Base-by-base conservation (phyloP, 148 eudicot species). In the Salicornia ramosissima region DNA sequence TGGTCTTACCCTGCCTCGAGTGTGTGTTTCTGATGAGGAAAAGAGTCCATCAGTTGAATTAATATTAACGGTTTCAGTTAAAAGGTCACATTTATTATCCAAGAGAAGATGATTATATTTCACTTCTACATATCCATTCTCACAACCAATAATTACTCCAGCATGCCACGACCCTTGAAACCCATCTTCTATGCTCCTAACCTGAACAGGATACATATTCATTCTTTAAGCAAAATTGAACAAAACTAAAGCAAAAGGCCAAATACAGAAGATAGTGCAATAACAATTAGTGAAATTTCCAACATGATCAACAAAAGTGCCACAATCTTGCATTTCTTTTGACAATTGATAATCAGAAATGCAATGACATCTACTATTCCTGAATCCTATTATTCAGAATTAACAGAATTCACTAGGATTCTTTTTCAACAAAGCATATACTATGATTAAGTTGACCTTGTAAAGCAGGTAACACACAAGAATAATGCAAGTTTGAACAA, bases 161-260 rank as follows among this genome's bases (percentile, higher is more conserved):
- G 84, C 16, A 76, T 94, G 97, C 99, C 99, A 94, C 46, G 99
- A 94, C 31, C 97, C 97, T 24, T 57, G 75, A 64, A 79, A 83
- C 54, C 99, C 99, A 30, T 88, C 89, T 67, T 91, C 97, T 64
- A 72, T 10, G 72, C 91, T 88, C 84, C 86, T 91, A 68, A 91
- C 91, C 99, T 94, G 80, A 71, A 81, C 55, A 29, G 50, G 47
- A 16, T 34, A 39, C 28, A 64, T 71, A 74, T 19, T 53, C n/a
- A 36, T 24, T 21, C 16, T 66, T 54, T 50, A 45, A 58, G 50
- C 18, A 10, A 73, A 25, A 60, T 12, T 63, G 47, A 62, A 60
- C 42, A 49, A 24, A 31, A 29, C 36, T 18, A 43, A 42, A 25
- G 33, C 21, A 39, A 42, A n/a, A n/a, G n/a, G n/a, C n/a, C n/a